Percentiles rank a stretch among this genome's conserved stretches.
Conservation (phyloP, 2,329 filamentous ascomycete genomes). For the Madurella mycetomatis region DNA sequence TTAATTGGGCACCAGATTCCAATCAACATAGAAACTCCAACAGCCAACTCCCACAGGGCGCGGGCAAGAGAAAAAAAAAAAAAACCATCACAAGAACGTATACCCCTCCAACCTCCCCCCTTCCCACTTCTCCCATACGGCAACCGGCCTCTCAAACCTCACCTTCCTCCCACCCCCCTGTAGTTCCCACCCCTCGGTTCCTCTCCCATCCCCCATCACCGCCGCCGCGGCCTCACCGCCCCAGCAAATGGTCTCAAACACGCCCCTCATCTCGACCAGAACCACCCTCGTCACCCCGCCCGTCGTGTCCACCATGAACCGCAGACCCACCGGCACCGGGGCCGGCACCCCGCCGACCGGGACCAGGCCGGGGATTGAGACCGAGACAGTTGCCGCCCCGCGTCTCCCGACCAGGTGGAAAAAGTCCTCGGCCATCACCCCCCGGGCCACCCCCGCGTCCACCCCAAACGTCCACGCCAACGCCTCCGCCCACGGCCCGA, state of each 20-base stretch:
- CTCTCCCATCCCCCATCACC: background rate
- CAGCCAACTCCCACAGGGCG: no score
- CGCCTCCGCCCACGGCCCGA: slow-evolving; percentile 7
- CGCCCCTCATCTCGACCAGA: slow-evolving; percentile 6
- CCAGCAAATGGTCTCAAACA: slow-evolving; percentile 2
- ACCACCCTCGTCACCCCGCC: slow-evolving; percentile 9
- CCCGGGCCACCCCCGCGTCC: background rate
- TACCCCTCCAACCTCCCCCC: slow-evolving; percentile 3
- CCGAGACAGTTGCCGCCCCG: background rate
- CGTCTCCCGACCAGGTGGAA: background rate
- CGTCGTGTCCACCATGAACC: slow-evolving; percentile 9
- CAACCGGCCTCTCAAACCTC: slow-evolving; percentile 1
- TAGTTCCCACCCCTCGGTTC: no score
- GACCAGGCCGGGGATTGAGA: no score
- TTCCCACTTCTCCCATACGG: slow-evolving; percentile 8
- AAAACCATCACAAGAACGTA: background rate
- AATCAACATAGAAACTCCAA: no score
- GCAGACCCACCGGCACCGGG: background rate
- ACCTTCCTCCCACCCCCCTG: background rate
- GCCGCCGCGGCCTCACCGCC: background rate
- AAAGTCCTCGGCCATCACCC: background rate
- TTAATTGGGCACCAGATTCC: no score
- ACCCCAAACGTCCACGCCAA: slow-evolving; percentile 6
- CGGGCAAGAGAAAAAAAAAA: no score
- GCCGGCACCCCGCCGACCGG: no score